These are phyloP conservation scores for Fomitiporia mediterranea DNA, from an alignment of 1,284 basidiomycete species.

Conservation along the genomic window DNA sequence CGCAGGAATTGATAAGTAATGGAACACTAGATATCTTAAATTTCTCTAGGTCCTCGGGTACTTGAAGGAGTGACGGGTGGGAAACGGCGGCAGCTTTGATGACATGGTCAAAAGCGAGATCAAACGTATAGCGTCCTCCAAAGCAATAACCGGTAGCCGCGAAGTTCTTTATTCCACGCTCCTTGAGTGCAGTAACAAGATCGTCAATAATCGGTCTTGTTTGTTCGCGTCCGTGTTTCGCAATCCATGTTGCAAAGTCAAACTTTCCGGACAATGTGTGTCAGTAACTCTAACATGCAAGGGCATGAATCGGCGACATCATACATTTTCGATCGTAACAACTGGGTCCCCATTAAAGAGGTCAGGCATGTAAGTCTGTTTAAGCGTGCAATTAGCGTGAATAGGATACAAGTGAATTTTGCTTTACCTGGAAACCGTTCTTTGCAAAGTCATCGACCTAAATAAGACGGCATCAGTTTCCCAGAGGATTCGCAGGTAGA, in stretches of 20 bases:
- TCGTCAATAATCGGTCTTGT: conserved; percentile 53
- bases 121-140: conserved; percentile 64
- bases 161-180: conserved; percentile 51
- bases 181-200: conserved; percentile 53
- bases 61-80: conserved; percentile 66
- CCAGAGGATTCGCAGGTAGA: too few species aligned
- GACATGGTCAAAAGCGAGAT: conserved; percentile 59
- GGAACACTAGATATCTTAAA: conserved; percentile 47
- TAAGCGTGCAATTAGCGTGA: background rate
- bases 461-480: too few species aligned
- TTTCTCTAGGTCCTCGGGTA: conserved; percentile 61
- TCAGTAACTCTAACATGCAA: conserved; percentile 1
- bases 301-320: conserved; percentile 21
- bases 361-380: conserved; percentile 49
- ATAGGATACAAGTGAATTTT: background rate
- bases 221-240: conserved; percentile 38
- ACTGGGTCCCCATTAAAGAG: conserved; percentile 55
- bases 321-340: conserved; percentile 30
- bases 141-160: conserved; percentile 69
- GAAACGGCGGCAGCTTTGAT: conserved; percentile 51
- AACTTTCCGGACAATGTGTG: conserved; percentile 26
- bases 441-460: conserved; percentile 64
- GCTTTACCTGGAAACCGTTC: conserved; percentile 59
- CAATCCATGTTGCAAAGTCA: conserved; percentile 47
- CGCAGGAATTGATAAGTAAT: conserved; percentile 61